Evolutionary conservation across 2,329 filamentous ascomycete species (phyloP).

Genomic region (Paraconiothyrium brasiliense): DNA sequence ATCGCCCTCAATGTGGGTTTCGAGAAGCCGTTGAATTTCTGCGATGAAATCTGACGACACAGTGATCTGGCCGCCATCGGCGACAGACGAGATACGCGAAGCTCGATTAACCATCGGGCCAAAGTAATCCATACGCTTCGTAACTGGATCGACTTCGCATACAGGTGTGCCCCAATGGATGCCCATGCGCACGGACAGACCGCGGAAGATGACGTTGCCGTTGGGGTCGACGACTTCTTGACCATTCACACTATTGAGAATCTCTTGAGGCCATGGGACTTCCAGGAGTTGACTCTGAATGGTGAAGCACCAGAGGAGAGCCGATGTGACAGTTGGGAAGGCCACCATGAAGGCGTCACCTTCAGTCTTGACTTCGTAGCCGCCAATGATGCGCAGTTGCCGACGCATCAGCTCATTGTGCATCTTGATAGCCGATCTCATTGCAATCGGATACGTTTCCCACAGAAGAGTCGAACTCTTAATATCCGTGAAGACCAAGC

Average conservation of each 20-base stretch:
- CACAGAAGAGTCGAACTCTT: conserved; percentile 96
- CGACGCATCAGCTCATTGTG: conserved; percentile 98
- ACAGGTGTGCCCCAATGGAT: conserved; percentile 95
- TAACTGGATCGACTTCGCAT: conserved; percentile 94
- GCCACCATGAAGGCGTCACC: conserved; percentile 99
- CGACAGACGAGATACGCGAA: conserved; percentile 90
- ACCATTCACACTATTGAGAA: conserved; percentile 85
- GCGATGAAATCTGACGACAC: conserved; percentile 97
- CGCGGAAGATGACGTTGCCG: conserved; percentile 88
- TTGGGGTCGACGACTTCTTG: conserved; percentile 85
- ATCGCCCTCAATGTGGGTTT: conserved; percentile 88
- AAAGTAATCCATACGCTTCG: conserved; percentile 98
- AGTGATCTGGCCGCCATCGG: conserved; percentile 95
- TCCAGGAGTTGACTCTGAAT: conserved; percentile 89
- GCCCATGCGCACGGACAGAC: conserved; percentile 95
- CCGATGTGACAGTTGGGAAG: conserved; percentile 94
- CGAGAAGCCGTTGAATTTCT: conserved; percentile 90
- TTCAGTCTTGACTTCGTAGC: conserved; percentile 99
- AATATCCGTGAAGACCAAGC: conserved; percentile 98
- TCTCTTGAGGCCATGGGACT: conserved; percentile 91
- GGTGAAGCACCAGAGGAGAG: conserved; percentile 94
- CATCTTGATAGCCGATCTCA: conserved; percentile 95
- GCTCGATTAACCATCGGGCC: conserved; percentile 99
- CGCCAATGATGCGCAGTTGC: conserved; percentile 90
- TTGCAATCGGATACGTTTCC: conserved; percentile 94